Conservation (phyloP, 2,329 filamentous ascomycete species). For the Botrytis elliptica region DNA sequence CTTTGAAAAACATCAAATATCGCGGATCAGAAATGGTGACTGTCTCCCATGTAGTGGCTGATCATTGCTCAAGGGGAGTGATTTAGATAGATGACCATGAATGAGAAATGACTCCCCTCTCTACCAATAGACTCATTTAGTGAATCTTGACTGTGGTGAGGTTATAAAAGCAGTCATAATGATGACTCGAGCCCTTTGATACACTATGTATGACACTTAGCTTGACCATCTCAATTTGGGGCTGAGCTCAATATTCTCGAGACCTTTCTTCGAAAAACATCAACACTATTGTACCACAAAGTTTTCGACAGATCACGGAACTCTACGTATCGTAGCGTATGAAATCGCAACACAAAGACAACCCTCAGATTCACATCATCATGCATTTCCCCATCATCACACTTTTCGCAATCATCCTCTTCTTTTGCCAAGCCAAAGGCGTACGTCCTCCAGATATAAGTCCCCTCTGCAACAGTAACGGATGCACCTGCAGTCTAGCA, state of each 20-base stretch:
- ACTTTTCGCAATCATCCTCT: background rate
- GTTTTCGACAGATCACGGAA: background rate
- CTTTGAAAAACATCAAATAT: background rate
- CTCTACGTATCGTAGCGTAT: background rate
- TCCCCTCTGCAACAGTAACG: background rate
- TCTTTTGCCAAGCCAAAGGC: background rate
- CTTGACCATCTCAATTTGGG: background rate
- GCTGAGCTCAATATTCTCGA: accelerated
- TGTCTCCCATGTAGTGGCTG: background rate
- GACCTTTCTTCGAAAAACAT: background rate
- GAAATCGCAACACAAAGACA: background rate
- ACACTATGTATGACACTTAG: background rate
- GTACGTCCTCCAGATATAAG: background rate
- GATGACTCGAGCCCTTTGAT: background rate
- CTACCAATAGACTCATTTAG: too few relatives aligned
- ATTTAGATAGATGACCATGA: background rate
- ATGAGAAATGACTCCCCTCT: background rate
- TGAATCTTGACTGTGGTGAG: too few relatives aligned
- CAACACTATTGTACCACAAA: background rate
- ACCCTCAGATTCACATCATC: background rate
- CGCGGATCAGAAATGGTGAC: background rate
- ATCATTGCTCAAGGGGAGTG: accelerated
- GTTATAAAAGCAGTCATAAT: background rate
- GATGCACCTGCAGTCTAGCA: background rate
- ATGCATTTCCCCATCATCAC: background rate